Base-by-base conservation (phyloP, 2,329 filamentous ascomycete genomes). In the Neonectria magnoliae region DNA sequence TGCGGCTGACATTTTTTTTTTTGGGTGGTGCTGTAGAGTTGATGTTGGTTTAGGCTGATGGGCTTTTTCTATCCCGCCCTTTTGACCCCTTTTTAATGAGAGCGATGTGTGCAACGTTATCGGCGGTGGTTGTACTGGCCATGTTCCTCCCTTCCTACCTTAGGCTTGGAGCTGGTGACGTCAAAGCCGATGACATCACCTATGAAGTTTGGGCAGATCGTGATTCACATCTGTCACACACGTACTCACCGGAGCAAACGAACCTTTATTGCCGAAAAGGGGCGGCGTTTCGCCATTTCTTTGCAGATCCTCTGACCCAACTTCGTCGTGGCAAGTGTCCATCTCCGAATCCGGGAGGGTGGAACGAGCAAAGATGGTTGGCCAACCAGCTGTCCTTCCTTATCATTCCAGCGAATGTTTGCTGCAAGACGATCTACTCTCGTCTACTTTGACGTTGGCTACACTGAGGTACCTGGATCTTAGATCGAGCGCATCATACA, bases 1-100 rank as follows among this genome's bases (percentile, higher is more conserved):
- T 45, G 55, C 27, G 18, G 50, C 51, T 22, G 50, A n/a, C 61
- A 64, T 64, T 18, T 59, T 41, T 48, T 29, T 7, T 10, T 29
- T 29, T 29, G 9, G 29, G 36, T 45, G 27, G 14, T 20, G n/a
- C 5, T 20, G 47, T 51, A 31, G 31, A 29, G 18, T 31, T 56
- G 50, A n/a, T 54, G 41, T 10, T 38, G 47, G 18, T 14, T 47
- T 25, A 13, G 22, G 25, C 16, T 27, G 25, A 29, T 45, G 7
- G 31, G 2, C 2, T 48, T 44, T 42, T 3, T 2, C 16, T 44
- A 29, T 51, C 18, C 52, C 52, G 44, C 52, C 52, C 59, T 44
- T 44, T 25, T n/a, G 36, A 25, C 7, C 8, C 8, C 33, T 45
- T 62, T 31, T 56, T 50, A 33, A 25, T 13, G 18, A 57, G n/a